Evolutionary conservation across 2,329 filamentous ascomycete species (phyloP).

Genomic region (Nakataea oryzae): DNA sequence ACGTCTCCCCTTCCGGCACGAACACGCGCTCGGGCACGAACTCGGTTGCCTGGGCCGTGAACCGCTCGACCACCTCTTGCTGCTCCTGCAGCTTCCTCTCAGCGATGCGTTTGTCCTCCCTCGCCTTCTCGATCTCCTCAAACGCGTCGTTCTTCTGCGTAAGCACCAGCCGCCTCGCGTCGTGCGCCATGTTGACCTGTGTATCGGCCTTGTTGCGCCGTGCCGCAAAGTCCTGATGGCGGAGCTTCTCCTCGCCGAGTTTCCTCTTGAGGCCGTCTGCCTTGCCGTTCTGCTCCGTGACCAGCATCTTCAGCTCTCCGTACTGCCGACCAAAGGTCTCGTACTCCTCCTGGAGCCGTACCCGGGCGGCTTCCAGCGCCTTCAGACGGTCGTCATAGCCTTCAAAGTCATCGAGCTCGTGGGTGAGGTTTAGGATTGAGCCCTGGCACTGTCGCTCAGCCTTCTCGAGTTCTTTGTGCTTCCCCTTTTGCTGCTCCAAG

Average conservation of each 20-base stretch:
- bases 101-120: slow-evolving; percentile 30
- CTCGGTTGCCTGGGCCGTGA: slow-evolving; percentile 40
- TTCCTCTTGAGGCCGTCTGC: slow-evolving; percentile 27
- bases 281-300: slow-evolving; percentile 33
- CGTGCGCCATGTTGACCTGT: slow-evolving; percentile 37
- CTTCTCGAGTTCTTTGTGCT: slow-evolving; percentile 32
- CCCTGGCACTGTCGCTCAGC: slow-evolving; percentile 51
- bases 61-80: slow-evolving; percentile 37
- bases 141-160: slow-evolving; percentile 52
- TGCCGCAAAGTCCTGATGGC: slow-evolving; percentile 26
- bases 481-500: slow-evolving; percentile 35
- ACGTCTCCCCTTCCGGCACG: slow-evolving; percentile 55
- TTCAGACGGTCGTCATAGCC: slow-evolving; percentile 59
- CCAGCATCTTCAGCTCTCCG: slow-evolving; percentile 37
- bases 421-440: slow-evolving; percentile 37
- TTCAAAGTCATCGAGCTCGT: slow-evolving; percentile 55
- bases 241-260: slow-evolving; percentile 19
- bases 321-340: slow-evolving; percentile 44
- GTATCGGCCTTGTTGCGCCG: slow-evolving; percentile 44
- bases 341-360: slow-evolving; percentile 32
- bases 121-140: slow-evolving; percentile 36
- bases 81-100: slow-evolving; percentile 37
- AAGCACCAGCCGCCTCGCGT: slow-evolving; percentile 42
- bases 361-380: slow-evolving; percentile 45
- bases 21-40: slow-evolving; percentile 46